Evolutionary conservation across 306 rosid genomes (phyloP), one percentile per base, ranked within the genome.

Genomic region (Malus asiatica): DNA sequence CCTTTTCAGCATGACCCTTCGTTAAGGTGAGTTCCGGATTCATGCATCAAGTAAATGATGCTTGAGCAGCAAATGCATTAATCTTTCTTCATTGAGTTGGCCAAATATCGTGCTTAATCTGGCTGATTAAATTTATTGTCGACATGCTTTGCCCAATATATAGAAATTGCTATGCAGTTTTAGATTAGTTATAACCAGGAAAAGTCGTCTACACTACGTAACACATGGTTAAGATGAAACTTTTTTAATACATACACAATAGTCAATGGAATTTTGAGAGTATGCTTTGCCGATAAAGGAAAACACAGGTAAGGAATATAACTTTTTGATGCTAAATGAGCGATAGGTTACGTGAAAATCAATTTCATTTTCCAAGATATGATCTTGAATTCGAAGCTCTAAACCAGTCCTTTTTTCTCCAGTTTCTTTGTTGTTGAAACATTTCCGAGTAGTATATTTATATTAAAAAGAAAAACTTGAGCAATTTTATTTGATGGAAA

Each of bases 1-100:
- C 65, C 22, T 22, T 83, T 68, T 74, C 86, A 29, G 63, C 89
- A 67, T 58, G 85, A 90, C 61, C 81, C 86, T 53, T 81, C 77
- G 22, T 55, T 81, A 58, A 86, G 90, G 98, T 93, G 83, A 55
- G 70, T 64, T 76, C 45, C 67, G 51, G 22, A 42, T 38, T 40
- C 10, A 30, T 35, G 22, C 52, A 20, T 57, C 53, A 32, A 35
- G 2, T 60, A 40, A 8, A 25, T 20, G 8, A 66, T 60, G 32
- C 64, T 62, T 62, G 60, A 42, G 29, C 29, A 62, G 19, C 1
- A 45, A 11, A 5, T 66, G 48, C 29, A 14, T 66, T 78, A 59
- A 29, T 18, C 33, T 7, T 46, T 20, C 58, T 14, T 59, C 33
- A 14, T 73, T 58, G 51, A 20, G 7, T 29, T 75, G 38, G 38